Base-by-base conservation (phyloP, 2,329 filamentous ascomycete genomes). In the Aureobasidium sp. region DNA sequence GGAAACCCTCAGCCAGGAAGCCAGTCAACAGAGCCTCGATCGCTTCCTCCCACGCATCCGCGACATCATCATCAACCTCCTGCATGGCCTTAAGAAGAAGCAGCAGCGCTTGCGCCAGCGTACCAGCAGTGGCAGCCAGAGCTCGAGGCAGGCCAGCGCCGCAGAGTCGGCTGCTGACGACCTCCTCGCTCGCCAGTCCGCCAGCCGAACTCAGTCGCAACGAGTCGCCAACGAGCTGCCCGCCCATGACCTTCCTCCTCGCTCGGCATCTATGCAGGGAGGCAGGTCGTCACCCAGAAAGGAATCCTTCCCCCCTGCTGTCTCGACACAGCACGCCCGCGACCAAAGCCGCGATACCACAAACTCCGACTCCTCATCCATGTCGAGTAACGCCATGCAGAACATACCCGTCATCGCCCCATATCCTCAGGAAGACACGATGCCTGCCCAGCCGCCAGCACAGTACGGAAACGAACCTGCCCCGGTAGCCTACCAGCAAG, bases 11-110 rank as follows among this genome's bases (percentile, higher is more conserved):
- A 97, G 93, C 74, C 94, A 99, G 72, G 92, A 97, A 76, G 94
- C 94, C 5, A 97, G 90, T 68, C 87, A 92, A 55, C 88, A 95
- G 72, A 97, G 92, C 74, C 81, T 99, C 64, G 94, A 99, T 74
- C 89, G 89, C 73, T 99, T 96, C 74, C 80, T 99, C 36, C 94
- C 94, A 0, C 86, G 89, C 63, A 99, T 99, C 74, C 87, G 94
- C 69, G 94, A 99, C 74, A 99, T 99, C 70, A 99, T 99, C 72
- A 97, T 99, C 75, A 97, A 96, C 72, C 81, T 99, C 34, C 83
- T 99, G 9, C 94, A 99, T 73, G 94, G 94, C 2, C 78, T 99
- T 66, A 99, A 99, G 79, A 88, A 93, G 75, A 99, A 99, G 75
- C 94, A 99, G 73, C 92, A 96, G 71, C 90, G 91, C 69, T 77